phyloP scores from a whole-genome alignment of 2,329 filamentous ascomycete species.

The Epichloe coenophiala region DNA sequence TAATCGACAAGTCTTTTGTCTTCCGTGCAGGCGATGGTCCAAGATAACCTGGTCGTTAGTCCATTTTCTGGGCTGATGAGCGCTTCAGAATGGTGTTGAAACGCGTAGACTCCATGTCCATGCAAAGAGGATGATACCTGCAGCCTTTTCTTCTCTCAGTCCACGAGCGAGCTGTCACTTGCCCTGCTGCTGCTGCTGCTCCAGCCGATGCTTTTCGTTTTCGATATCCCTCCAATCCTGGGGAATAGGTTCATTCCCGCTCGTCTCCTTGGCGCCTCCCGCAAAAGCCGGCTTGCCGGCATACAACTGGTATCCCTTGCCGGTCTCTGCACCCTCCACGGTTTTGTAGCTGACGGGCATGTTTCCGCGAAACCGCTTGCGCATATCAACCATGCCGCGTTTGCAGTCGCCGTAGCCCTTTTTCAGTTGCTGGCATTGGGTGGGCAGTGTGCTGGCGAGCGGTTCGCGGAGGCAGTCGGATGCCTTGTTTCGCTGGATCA shows the following conservation, averaged over 20 bases:
- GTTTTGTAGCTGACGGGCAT: conserved; percentile 59
- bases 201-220: conserved; percentile 42
- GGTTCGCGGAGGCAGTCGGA: conserved; percentile 79
- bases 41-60: no score
- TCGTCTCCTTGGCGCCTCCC: conserved; percentile 49
- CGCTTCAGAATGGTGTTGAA: neutral
- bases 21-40: no score
- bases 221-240: conserved; percentile 51
- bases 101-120: neutral
- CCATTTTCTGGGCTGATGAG: no score
- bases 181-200: conserved; percentile 17
- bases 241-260: conserved; percentile 50
- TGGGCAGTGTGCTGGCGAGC: conserved; percentile 68
- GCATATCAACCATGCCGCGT: conserved; percentile 94
- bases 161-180: neutral
- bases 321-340: conserved; percentile 40
- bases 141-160: no score
- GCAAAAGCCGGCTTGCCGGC: conserved; percentile 60
- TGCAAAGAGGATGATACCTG: neutral
- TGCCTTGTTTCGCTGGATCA: conserved; percentile 76
- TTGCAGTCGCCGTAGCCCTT: conserved; percentile 92
- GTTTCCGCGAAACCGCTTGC: conserved; percentile 93
- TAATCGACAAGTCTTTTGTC: no score
- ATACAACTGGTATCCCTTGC: conserved; percentile 58
- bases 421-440: conserved; percentile 82